Evolutionary conservation across 1,139 yeast species (phyloP).

Genomic region (Yamadazyma dendronema): DNA sequence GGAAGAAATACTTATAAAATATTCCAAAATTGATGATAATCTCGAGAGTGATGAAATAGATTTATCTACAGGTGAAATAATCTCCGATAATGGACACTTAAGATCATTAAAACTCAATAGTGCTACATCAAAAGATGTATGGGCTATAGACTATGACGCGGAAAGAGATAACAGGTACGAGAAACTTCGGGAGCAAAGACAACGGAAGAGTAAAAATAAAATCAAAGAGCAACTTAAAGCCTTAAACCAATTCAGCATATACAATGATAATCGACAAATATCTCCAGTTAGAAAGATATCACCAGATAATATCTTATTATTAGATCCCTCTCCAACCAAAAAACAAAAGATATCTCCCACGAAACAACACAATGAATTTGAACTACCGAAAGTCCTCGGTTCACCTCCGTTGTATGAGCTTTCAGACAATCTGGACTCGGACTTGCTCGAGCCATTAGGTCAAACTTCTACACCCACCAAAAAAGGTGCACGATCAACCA

Average conservation of each 20-base stretch:
- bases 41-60: constrained; percentile 68
- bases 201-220: constrained; percentile 10
- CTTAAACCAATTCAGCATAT: constrained; percentile 10
- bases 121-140: constrained; percentile 16
- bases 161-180: constrained; percentile 15
- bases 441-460: background rate
- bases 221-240: constrained; percentile 20
- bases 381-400: background rate
- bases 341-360: constrained; percentile 16
- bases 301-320: constrained; percentile 22
- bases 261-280: background rate
- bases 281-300: constrained; percentile 10
- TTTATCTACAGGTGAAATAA: constrained; percentile 54
- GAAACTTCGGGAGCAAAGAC: constrained; percentile 11
- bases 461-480: constrained; percentile 2
- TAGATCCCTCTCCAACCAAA: constrained; percentile 32
- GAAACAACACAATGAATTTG: constrained; percentile 3
- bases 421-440: constrained; percentile 2
- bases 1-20: constrained; percentile 55
- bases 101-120: constrained; percentile 29
- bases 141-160: constrained; percentile 22
- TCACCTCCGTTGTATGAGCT: constrained; percentile 3
- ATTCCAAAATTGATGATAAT: constrained; percentile 48
- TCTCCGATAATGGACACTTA: constrained; percentile 65
- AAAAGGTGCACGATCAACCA: background rate